Evolutionary conservation across 257 asterid genomes (phyloP), one percentile per base, ranked within the genome.

Genomic region (Salvia hispanica): DNA sequence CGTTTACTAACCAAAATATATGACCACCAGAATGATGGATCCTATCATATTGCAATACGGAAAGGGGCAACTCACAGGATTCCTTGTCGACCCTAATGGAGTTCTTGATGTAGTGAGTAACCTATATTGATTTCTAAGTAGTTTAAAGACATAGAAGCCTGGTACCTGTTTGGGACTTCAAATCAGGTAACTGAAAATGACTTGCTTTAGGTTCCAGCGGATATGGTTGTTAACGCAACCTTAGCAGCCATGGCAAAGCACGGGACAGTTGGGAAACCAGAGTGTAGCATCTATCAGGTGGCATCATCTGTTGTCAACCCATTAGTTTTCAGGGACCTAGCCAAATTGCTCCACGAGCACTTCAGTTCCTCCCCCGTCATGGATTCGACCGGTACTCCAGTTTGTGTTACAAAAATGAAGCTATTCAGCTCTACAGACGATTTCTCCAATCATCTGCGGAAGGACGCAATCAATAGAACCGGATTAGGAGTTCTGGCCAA

Each of bases 171-270:
- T 28, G 67, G 55, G 18, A 25, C 55, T 28, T 62, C 13, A 28
- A 9, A 28, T 21, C 25, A 4, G 42, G 18, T 62, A 39, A 21
- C 44, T 46, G 9, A 46, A 4, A 55, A 42, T 42, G 31, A 14
- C 47, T 62, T 74, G 72, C 39, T 72, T 62, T 64, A 90, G 97
- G 96, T 90, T 72, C 98, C 98, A 70, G 97, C 95, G 5, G 99
- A 94, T 69, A 88, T 86, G 96, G 99, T 94, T 13, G 99, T 88
- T 10, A 94, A 91, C 44, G 97, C 99, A 14, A 94, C 86, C 28
- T 81, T 94, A 74, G 97, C 99, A 70, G 97, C 97, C 78, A 91
- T 90, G 83, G 97, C 96, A 45, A 91, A 91, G 86, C 99, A 94
- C 18, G 96, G 96, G 50, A 66, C 73, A 72, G 81, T 67, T 13